Evolutionary conservation across 306 rosid genomes (phyloP).

Genomic region (Sindora glabra): DNA sequence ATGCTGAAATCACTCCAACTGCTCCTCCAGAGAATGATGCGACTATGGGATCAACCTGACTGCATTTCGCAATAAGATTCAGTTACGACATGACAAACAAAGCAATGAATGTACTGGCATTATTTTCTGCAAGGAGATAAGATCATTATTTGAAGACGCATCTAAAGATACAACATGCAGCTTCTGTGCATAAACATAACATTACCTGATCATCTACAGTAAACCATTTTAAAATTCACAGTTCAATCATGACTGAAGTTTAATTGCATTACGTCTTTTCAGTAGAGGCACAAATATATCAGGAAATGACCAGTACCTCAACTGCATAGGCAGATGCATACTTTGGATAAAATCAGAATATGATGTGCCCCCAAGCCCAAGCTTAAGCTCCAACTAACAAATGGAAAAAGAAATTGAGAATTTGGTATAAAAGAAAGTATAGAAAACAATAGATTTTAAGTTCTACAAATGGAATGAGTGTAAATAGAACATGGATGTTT

Average conservation of each 20-base stretch:
- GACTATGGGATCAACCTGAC: slow-evolving; percentile 97
- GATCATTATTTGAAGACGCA: not conserved
- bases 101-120: not conserved
- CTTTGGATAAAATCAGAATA: slow-evolving; percentile 75
- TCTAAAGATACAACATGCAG: not conserved
- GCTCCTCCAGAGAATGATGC: slow-evolving; percentile 99
- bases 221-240: not conserved
- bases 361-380: slow-evolving; percentile 95
- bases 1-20: slow-evolving; percentile 89
- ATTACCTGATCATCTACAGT: not conserved
- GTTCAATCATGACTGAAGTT: not conserved
- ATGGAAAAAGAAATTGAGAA: slow-evolving; percentile 1
- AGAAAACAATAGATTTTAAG: not conserved
- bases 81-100: slow-evolving; percentile 5
- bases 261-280: not conserved
- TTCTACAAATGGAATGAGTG: not conserved
- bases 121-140: not conserved
- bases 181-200: not conserved
- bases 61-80: slow-evolving; percentile 27
- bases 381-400: slow-evolving; percentile 85
- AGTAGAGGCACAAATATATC: not conserved
- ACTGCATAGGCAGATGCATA: slow-evolving; percentile 85
- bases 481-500: not conserved
- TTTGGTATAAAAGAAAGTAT: not conserved
- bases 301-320: slow-evolving; percentile 56